A percentile compares a stretch with the other conserved stretches of the same genome.
Conservation (phyloP, 176 grass and related monocot species). For the Tuctoria greenei region DNA sequence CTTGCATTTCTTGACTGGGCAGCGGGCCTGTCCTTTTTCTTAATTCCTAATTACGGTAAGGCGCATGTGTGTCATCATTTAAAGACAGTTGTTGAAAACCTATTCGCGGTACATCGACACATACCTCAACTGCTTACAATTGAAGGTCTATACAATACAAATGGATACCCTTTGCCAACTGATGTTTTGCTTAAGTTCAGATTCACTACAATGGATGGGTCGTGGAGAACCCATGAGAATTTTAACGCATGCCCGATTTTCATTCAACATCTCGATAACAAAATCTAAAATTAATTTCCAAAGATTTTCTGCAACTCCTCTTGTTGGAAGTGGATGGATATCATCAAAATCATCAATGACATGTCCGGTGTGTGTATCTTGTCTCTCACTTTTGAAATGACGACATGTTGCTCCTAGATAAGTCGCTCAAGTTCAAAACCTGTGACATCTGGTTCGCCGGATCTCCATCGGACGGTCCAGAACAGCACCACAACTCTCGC, state of each 20-base stretch:
- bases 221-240: not conserved
- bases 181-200: not conserved
- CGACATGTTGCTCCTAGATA: not conserved
- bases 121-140: no score
- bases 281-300: not conserved
- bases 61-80: no score
- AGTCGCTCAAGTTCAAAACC: not conserved
- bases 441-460: not conserved
- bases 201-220: not conserved
- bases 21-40: no score
- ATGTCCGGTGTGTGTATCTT: no score
- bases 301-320: not conserved
- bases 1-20: no score
- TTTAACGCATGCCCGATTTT: not conserved
- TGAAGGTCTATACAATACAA: no score
- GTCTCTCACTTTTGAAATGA: not conserved
- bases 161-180: no score
- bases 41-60: no score
- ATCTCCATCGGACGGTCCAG: not conserved
- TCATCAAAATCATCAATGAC: no score
- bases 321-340: not conserved
- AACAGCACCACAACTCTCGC: not conserved
- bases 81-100: no score
- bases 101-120: no score
- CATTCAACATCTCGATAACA: not conserved